phyloP scores from a whole-genome alignment of 2,329 filamentous ascomycete species.

The Paramyrothecium roridum region DNA sequence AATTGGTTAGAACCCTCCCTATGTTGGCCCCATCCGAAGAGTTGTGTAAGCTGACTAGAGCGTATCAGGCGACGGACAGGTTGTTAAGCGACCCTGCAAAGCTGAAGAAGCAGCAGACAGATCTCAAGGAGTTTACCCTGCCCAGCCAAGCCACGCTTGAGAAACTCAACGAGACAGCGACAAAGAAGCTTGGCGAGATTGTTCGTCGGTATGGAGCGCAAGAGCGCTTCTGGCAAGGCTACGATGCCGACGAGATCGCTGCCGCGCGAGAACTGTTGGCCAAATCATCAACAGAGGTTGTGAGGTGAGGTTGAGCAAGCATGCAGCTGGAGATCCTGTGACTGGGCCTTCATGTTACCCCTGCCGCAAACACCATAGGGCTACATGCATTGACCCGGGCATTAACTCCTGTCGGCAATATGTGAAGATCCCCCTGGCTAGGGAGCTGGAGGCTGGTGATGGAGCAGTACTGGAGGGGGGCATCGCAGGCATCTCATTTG shows the following conservation, averaged over 20 bases:
- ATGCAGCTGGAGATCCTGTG: not conserved
- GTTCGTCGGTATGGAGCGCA: conserved; percentile 59
- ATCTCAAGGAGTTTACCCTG: conserved; percentile 47
- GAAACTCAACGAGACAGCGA: conserved; percentile 69
- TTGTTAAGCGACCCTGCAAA: conserved; percentile 43
- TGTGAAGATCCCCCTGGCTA: conserved; percentile 2
- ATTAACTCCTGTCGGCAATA: not conserved
- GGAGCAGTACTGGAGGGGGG: not conserved
- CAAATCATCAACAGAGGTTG: conserved; percentile 40
- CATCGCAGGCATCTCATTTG: not conserved
- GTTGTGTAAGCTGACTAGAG: not conserved
- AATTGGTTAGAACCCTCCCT: conserved; percentile 54
- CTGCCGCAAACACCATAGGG: not conserved
- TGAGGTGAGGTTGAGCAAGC: conserved; percentile 31
- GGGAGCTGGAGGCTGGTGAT: not conserved
- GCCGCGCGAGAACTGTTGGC: conserved; percentile 68
- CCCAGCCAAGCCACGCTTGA: conserved; percentile 59
- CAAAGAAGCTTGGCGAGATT: conserved; percentile 73
- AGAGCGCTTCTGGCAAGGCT: conserved; percentile 69
- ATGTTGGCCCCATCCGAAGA: not conserved
- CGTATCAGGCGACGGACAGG: conserved; percentile 38
- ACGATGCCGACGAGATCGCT: conserved; percentile 66
- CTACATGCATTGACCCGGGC: not conserved
- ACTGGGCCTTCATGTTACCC: not conserved
- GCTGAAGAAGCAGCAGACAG: conserved; percentile 43